Base-by-base conservation (phyloP, 257 asterid genomes). In the Nicotiana noctiflora region DNA sequence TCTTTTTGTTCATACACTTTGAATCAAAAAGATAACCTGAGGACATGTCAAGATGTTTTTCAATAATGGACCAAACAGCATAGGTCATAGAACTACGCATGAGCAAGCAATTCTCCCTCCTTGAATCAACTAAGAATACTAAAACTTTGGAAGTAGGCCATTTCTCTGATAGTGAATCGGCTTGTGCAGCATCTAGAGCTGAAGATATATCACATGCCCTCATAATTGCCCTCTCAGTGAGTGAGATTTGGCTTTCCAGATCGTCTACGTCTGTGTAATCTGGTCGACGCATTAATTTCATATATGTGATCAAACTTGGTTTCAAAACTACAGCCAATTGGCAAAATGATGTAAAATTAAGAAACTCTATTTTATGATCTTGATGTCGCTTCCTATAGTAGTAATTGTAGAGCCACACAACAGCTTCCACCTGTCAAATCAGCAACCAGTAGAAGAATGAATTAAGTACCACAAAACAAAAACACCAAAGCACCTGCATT, bases 361-460 rank as follows among this genome's bases (percentile, higher is more conserved):
- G 78, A 57, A 78, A 66, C 76, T 77, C 78, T 18, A 31, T 14
- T 62, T 68, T 37, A 27, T 49, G 61, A 46, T 46, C 78, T 55
- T 29, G 87, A 46, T 81, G 61, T 60, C 17, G 77, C 76, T 84
- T 81, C 77, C 87, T 66, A n/a, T 81, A 79, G 52, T 77, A 84
- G 72, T 78, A 81, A 67, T 84, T 84, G 75, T 79, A 84, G 78
- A 84, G 84, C 46, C 81, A 84, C 64, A 84, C 85, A 40, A 84
- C 85, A 61, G 85, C 83, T 72, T 82, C 81, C 72, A 84, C 63
- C 87, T 84, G 75, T 70, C 80, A 52, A 76, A 29, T 44, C 80
- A 70, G 53, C 44, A 80, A 34, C 9, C 29, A 63, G n/a, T 61
- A 51, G 31, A 80, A 27, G 34, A 83, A 64, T 32, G 4, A 18